phyloP scores from a whole-genome alignment of 306 rosid genomes.

The Quercus berberidifolia region DNA sequence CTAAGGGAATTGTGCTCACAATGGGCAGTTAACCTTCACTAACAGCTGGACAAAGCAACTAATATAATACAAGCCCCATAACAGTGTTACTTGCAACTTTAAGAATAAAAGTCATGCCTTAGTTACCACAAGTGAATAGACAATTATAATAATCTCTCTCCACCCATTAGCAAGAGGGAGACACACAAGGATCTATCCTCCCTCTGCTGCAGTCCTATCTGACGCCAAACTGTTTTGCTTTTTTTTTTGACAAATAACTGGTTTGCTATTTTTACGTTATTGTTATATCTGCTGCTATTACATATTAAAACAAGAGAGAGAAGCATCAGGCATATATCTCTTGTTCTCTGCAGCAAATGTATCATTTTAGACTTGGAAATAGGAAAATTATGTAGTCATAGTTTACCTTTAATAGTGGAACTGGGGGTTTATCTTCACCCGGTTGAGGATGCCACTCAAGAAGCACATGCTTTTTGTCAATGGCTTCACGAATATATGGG shows the following conservation, averaged over 20 bases:
- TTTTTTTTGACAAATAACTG: background rate
- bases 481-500: conserved; percentile 84
- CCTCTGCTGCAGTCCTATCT: background rate
- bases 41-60: background rate
- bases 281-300: background rate
- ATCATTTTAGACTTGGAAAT: background rate
- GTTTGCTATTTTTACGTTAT: background rate
- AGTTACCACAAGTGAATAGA: background rate
- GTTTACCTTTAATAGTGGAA: conserved; percentile 84
- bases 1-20: background rate
- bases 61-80: background rate
- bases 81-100: background rate
- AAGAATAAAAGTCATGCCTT: background rate
- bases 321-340: background rate
- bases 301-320: background rate
- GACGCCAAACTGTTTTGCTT: background rate
- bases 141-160: background rate
- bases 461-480: conserved; percentile 65
- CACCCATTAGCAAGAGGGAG: background rate
- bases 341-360: background rate
- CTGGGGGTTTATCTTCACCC: conserved; percentile 94
- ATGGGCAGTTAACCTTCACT: background rate
- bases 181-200: background rate
- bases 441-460: conserved; percentile 97
- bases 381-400: background rate